A percentile compares a stretch with the other conserved stretches of the same genome.
phyloP scores from a whole-genome alignment of 257 asterid species.

The Craterostigma plantagineum region DNA sequence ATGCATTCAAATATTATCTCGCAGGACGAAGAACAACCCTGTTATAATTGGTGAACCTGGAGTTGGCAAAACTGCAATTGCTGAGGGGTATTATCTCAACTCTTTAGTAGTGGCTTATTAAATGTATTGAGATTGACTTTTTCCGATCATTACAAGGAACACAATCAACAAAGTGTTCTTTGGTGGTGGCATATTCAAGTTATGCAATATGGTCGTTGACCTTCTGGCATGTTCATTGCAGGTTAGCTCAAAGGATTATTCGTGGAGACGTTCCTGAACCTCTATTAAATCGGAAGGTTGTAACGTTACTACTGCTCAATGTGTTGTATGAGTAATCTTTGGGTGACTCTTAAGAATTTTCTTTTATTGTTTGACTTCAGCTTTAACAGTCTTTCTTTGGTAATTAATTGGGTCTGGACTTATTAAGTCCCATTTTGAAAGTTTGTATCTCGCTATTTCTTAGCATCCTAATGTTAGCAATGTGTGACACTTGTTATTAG shows the following conservation, averaged over 20 bases:
- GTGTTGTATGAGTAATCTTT: no score
- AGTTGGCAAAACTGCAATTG: constrained; percentile 97
- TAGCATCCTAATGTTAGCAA: no score
- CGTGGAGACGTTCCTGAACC: constrained; percentile 98
- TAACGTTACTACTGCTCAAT: no score
- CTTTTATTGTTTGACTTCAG: no score
- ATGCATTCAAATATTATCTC: constrained; percentile 81
- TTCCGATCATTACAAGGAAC: no score
- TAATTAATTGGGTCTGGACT: no score
- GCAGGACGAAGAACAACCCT: constrained; percentile 93
- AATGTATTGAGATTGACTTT: no score
- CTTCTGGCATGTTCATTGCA: constrained; percentile 13
- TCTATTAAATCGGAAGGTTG: constrained; percentile 70
- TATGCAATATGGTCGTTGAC: not conserved
- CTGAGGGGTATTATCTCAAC: constrained; percentile 55
- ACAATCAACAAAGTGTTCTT: no score
- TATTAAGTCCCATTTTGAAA: no score
- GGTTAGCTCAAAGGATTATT: constrained; percentile 90
- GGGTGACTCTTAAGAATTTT: no score
- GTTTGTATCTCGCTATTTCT: no score
- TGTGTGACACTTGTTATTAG: constrained; percentile 12
- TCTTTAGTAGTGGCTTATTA: not conserved
- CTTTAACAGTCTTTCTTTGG: no score
- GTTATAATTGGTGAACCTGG: constrained; percentile 98
- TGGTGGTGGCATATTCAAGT: not conserved